Conservation (phyloP, 768 basidiomycete genomes). For the Saitozyma podzolica region DNA sequence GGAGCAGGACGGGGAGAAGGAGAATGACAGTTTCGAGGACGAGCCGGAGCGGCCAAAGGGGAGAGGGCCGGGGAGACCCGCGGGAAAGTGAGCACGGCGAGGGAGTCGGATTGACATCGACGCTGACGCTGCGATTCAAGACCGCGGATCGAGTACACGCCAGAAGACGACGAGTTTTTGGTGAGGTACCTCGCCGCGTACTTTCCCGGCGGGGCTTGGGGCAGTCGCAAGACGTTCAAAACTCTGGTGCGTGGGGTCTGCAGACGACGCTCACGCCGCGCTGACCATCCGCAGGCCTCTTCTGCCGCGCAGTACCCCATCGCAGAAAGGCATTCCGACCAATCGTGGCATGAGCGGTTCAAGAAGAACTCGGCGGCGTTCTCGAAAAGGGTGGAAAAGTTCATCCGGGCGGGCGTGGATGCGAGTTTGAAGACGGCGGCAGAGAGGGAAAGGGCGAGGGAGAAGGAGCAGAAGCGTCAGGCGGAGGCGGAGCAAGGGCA, state of each 20-base stretch:
- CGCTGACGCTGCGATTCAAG: constrained; percentile 17
- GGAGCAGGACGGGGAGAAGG: constrained; percentile 11
- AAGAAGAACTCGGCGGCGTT: constrained; percentile 31
- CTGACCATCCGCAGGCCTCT: constrained; percentile 7
- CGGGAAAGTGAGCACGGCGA: constrained; percentile 36
- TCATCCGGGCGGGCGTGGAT: constrained; percentile 21
- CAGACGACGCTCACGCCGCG: not conserved
- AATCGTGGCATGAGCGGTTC: constrained; percentile 49
- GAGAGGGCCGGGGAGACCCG: constrained; percentile 39
- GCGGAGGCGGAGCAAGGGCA: not conserved
- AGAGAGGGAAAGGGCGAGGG: constrained; percentile 27
- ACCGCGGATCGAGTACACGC: constrained; percentile 34
- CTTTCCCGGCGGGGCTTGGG: constrained; percentile 35
- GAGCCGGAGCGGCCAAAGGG: constrained; percentile 9
- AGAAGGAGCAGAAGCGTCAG: not conserved
- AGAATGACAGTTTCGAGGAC: constrained; percentile 33
- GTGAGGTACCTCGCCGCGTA: constrained; percentile 35
- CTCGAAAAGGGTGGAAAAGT: constrained; percentile 16
- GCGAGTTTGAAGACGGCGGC: constrained; percentile 25
- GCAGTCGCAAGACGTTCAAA: constrained; percentile 34
- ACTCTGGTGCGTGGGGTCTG: constrained; percentile 24
- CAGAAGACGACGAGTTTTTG: constrained; percentile 42
- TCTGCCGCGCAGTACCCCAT: constrained; percentile 18
- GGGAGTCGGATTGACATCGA: not conserved
- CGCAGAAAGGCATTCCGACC: constrained; percentile 23